Conservation (phyloP, 2,329 filamentous ascomycete genomes). For the Passalora sequoiae region DNA sequence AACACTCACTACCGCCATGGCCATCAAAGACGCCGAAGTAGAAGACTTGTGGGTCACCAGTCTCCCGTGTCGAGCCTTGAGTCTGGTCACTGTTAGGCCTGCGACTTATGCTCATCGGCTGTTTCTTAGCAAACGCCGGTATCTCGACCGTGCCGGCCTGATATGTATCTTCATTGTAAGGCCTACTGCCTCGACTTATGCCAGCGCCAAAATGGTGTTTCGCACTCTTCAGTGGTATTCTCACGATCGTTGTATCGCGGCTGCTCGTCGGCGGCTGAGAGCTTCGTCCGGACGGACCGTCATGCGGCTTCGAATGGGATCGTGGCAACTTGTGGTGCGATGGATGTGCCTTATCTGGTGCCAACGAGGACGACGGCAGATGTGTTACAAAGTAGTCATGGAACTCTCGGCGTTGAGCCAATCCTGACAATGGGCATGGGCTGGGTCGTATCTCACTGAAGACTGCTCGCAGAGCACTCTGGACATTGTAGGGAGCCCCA, state of each 20-base stretch:
- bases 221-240: slow-evolving; percentile 85
- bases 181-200: slow-evolving; percentile 72
- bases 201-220: slow-evolving; percentile 92
- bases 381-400: slow-evolving; percentile 98
- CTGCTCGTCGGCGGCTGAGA: slow-evolving; percentile 31
- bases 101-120: slow-evolving; percentile 59
- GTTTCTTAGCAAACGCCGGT: slow-evolving; percentile 82
- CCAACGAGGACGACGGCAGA: slow-evolving; percentile 84
- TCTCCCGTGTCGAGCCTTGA: slow-evolving; percentile 63
- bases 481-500: slow-evolving; percentile 29
- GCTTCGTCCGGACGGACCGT: slow-evolving; percentile 29
- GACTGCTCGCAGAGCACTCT: slow-evolving; percentile 25
- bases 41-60: slow-evolving; percentile 90
- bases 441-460: slow-evolving; percentile 19
- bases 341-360: slow-evolving; percentile 59
- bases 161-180: slow-evolving; percentile 89
- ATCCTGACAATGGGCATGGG: slow-evolving; percentile 3
- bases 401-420: slow-evolving; percentile 49
- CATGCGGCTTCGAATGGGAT: slow-evolving; percentile 75
- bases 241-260: slow-evolving; percentile 84
- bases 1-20: slow-evolving; percentile 85
- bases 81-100: slow-evolving; percentile 26
- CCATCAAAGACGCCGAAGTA: slow-evolving; percentile 97
- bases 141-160: slow-evolving; percentile 92
- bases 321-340: slow-evolving; percentile 82